Evolutionary conservation across 176 grass and related monocot species (phyloP).

Genomic region (Poa annua): DNA sequence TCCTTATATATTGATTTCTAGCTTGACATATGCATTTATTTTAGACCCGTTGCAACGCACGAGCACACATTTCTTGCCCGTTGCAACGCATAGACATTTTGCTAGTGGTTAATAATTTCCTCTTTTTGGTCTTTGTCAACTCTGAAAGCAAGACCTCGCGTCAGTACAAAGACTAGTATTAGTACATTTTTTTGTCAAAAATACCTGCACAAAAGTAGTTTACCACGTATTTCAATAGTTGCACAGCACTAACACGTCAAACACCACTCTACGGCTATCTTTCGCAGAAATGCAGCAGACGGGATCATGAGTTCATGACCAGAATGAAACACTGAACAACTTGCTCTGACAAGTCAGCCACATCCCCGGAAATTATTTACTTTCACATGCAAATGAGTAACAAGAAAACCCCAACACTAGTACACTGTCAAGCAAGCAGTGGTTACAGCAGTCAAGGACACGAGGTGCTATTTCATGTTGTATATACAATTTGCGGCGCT

Average conservation of each 20-base stretch:
- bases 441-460: neutral
- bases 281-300: neutral
- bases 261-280: constrained; percentile 2
- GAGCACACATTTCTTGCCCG: no score
- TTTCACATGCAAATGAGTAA: neutral
- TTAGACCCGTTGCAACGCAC: no score
- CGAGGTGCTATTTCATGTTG: neutral
- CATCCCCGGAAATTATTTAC: neutral
- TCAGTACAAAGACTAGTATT: neutral
- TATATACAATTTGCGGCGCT: neutral
- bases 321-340: neutral
- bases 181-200: neutral
- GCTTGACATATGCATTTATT: no score
- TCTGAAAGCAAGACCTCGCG: neutral
- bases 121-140: neutral
- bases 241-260: no score
- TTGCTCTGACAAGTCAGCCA: neutral
- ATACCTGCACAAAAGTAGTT: constrained; percentile 10
- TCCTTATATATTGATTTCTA: no score
- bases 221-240: no score
- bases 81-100: no score
- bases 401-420: neutral
- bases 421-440: neutral
- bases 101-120: neutral
- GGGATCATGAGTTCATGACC: neutral